A percentile compares a stretch with the other conserved stretches of the same genome.
Conservation (phyloP, 2,329 filamentous ascomycete genomes). For the Aspergillus vadensis region DNA sequence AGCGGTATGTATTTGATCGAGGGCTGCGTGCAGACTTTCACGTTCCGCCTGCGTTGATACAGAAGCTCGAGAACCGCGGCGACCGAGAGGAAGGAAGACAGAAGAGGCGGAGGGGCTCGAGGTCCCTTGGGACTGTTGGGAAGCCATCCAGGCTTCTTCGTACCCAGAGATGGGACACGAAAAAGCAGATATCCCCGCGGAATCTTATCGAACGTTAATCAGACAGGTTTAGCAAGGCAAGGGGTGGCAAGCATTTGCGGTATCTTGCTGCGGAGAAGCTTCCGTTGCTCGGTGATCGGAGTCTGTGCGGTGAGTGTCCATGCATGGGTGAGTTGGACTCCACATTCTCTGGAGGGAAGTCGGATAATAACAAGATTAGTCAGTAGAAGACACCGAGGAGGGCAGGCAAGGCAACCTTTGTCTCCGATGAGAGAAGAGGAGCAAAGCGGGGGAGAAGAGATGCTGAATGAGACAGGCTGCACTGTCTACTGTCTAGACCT, state of each 20-base stretch:
- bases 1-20: slow-evolving; percentile 85
- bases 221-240: slow-evolving; percentile 14
- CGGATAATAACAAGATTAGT: not conserved
- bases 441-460: not conserved
- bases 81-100: slow-evolving; percentile 47
- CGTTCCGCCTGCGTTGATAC: slow-evolving; percentile 62
- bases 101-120: slow-evolving; percentile 50
- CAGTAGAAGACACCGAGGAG: not conserved
- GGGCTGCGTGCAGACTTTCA: slow-evolving; percentile 72
- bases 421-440: not conserved
- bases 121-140: slow-evolving; percentile 39
- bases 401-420: slow-evolving; percentile 6
- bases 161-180: slow-evolving; percentile 5
- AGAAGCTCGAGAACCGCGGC: slow-evolving; percentile 54
- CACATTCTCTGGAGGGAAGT: slow-evolving; percentile 17
- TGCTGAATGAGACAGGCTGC: not conserved
- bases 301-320: slow-evolving; percentile 18
- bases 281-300: slow-evolving; percentile 15
- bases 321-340: slow-evolving; percentile 14
- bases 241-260: slow-evolving; percentile 19
- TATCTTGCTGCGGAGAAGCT: slow-evolving; percentile 21
- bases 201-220: slow-evolving; percentile 3
- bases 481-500: slow-evolving; percentile 10
- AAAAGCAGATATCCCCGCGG: not conserved
- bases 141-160: slow-evolving; percentile 34